Conservation (phyloP, 768 basidiomycete genomes). For the Wakefieldia striispora region DNA sequence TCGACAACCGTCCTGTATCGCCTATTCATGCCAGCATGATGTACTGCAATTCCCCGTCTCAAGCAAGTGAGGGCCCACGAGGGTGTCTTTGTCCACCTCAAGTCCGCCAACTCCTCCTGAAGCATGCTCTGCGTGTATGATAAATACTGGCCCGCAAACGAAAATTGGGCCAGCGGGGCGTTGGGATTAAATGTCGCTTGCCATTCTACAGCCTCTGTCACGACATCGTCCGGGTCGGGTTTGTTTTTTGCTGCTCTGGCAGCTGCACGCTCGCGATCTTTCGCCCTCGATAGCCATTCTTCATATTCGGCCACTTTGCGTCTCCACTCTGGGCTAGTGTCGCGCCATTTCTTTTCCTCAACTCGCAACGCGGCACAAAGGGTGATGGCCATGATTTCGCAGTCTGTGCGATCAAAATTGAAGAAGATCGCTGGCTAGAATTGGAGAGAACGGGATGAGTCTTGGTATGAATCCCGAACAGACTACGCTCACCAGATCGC, state of each 20-base stretch:
- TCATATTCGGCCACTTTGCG: slow-evolving; percentile 51
- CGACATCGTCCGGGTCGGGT: slow-evolving; percentile 27
- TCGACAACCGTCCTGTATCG: slow-evolving; percentile 56
- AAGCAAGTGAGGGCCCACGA: slow-evolving; percentile 50
- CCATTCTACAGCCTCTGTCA: slow-evolving; percentile 37
- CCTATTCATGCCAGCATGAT: slow-evolving; percentile 70
- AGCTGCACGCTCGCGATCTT: slow-evolving; percentile 46
- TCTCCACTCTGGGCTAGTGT: slow-evolving; percentile 45
- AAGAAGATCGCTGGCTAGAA: slow-evolving; percentile 65
- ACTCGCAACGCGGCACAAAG: slow-evolving; percentile 37
- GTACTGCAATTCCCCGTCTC: slow-evolving; percentile 61
- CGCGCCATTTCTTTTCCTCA: slow-evolving; percentile 52
- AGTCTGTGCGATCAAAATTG: slow-evolving; percentile 58
- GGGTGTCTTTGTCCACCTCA: slow-evolving; percentile 36
- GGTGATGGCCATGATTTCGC: slow-evolving; percentile 49
- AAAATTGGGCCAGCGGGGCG: slow-evolving; percentile 58
- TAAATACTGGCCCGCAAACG: slow-evolving; percentile 47
- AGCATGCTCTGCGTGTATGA: slow-evolving; percentile 49
- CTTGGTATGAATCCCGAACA: neutral
- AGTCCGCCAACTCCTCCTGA: slow-evolving; percentile 41
- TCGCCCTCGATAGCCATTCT: slow-evolving; percentile 44
- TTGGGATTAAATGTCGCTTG: slow-evolving; percentile 55
- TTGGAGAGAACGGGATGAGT: too few relatives aligned
- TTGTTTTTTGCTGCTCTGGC: slow-evolving; percentile 41
- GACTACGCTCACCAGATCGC: slow-evolving; percentile 47